A percentile compares a stretch with the other conserved stretches of the same genome.
These are phyloP conservation scores for Rhododendron henanense DNA, from an alignment of 148 eudicot genomes.

Conservation along the genomic window DNA sequence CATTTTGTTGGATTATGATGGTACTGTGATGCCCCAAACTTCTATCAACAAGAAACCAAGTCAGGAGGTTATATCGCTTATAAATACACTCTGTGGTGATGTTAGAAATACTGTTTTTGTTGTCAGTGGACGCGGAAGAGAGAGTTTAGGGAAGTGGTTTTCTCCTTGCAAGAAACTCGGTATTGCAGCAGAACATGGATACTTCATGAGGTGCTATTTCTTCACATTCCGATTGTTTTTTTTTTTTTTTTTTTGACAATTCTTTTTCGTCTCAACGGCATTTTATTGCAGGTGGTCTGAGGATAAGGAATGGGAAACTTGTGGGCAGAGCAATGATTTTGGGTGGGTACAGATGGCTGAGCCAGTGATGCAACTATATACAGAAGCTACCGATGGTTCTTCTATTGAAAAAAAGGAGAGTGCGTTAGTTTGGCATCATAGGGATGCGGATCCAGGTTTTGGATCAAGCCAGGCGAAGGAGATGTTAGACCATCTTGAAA, in stretches of 20 bases:
- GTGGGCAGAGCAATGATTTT: slow-evolving; percentile 34
- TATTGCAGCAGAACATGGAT: slow-evolving; percentile 52
- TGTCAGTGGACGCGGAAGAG: slow-evolving; percentile 47
- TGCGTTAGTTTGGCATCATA: slow-evolving; percentile 49
- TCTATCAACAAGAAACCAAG: slow-evolving; percentile 41
- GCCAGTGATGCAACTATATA: slow-evolving; percentile 38
- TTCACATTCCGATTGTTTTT: not conserved
- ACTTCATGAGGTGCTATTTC: slow-evolving; percentile 31
- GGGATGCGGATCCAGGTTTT: slow-evolving; percentile 45
- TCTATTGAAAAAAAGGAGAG: slow-evolving; percentile 43
- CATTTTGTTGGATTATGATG: slow-evolving; percentile 42
- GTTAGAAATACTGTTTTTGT: slow-evolving; percentile 36
- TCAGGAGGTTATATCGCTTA: slow-evolving; percentile 27
- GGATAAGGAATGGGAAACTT: slow-evolving; percentile 36
- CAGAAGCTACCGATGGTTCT: slow-evolving; percentile 48
- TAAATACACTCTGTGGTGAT: slow-evolving; percentile 27
- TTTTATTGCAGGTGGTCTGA: slow-evolving; percentile 30
- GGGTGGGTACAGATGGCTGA: slow-evolving; percentile 51
- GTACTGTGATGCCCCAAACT: slow-evolving; percentile 47
- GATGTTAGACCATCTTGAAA: slow-evolving; percentile 48
- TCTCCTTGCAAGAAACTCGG: slow-evolving; percentile 43
- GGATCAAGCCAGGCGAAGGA: slow-evolving; percentile 50
- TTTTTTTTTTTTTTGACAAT: not conserved
- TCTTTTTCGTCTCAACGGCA: not conserved
- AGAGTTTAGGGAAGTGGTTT: slow-evolving; percentile 43